Evolutionary conservation across 2,329 filamentous ascomycete species (phyloP).

Genomic region (Nemania sp.): DNA sequence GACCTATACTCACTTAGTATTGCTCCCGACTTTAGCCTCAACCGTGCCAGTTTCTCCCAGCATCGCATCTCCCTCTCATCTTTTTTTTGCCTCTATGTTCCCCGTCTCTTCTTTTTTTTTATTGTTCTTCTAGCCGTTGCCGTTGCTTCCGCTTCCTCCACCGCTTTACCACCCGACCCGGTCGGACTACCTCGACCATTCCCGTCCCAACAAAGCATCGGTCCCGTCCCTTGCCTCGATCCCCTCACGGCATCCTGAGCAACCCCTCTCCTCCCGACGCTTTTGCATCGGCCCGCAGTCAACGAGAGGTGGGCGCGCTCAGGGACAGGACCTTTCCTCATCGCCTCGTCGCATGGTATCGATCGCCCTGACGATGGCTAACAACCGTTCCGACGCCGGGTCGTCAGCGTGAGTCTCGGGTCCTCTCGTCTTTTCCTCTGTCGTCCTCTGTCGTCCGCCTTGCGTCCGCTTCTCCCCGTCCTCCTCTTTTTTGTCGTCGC

Average conservation of each 20-base stretch:
- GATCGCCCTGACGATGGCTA: conserved; percentile 44
- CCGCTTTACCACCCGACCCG: conserved; percentile 19
- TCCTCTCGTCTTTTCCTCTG: conserved; percentile 8
- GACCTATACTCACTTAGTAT: conserved; percentile 15
- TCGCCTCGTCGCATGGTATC: conserved; percentile 25
- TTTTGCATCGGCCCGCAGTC: conserved; percentile 14
- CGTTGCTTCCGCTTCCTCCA: too few relatives aligned
- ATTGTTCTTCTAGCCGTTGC: too few relatives aligned
- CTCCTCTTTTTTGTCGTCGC: conserved; percentile 23
- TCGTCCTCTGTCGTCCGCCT: not conserved
- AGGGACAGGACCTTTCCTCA: conserved; percentile 21
- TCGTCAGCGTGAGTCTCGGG: conserved; percentile 61
- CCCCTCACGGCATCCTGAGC: conserved; percentile 15
- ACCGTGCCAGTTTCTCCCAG: conserved; percentile 6
- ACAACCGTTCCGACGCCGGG: conserved; percentile 61
- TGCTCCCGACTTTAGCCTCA: conserved; percentile 13
- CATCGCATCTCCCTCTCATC: not conserved
- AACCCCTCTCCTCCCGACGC: conserved; percentile 24
- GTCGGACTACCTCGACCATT: conserved; percentile 15
- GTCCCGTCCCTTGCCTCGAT: conserved; percentile 1
- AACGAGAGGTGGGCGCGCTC: conserved; percentile 24
- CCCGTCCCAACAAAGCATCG: conserved; percentile 2
- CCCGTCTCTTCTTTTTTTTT: not conserved
- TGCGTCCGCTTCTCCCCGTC: not conserved
- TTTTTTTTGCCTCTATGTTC: too few relatives aligned